Evolutionary conservation across 148 eudicot species (phyloP), one percentile per base, ranked within the genome.

Genomic region (Vaccinium darrowii): DNA sequence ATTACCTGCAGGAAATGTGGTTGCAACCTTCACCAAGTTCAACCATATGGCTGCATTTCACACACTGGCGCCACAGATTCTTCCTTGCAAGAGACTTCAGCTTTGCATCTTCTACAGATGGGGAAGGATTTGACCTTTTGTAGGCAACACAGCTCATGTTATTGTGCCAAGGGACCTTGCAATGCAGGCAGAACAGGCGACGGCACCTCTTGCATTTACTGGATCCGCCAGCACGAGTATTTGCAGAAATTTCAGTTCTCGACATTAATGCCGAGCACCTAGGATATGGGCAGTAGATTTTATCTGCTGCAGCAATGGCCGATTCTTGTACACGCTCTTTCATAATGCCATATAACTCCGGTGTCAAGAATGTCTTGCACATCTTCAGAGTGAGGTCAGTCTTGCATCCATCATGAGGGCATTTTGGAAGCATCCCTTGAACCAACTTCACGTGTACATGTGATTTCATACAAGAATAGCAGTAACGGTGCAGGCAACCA

Each of bases 1-100:
- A 21, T 81, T 90, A 95, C 95, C 95, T 93, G 95, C 97, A 95
- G 52, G 93, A 88, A 90, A 95, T 95, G 90, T 92, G 98, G 90
- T 89, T 91, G 92, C 98, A 95, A 53, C 98, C 97, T 81, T 87
- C 83, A 49, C 90, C 90, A 33, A 92, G 92, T 88, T 95, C 96
- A 74, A 95, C 89, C 97, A 95, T 91, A 88, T 92, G 92, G 79
- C 90, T 92, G 89, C 97, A 93, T 85, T 91, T 92, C 67, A 87
- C 85, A 87, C 98, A 95, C 81, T 95, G 95, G 12, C 93, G 98
- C 96, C 96, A 92, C 84, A 90, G 58, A 54, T 90, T 92, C 77
- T 30, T 81, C 10, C 79, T 88, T 19, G 94, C 97, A 76, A 91
- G 92, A 47, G 86, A 87, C 83, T 94, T 91, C 73, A 94, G 87